Percentiles rank a stretch among this genome's conserved stretches.
Conservation (phyloP, 257 asterid genomes). For the Solanum okadae region DNA sequence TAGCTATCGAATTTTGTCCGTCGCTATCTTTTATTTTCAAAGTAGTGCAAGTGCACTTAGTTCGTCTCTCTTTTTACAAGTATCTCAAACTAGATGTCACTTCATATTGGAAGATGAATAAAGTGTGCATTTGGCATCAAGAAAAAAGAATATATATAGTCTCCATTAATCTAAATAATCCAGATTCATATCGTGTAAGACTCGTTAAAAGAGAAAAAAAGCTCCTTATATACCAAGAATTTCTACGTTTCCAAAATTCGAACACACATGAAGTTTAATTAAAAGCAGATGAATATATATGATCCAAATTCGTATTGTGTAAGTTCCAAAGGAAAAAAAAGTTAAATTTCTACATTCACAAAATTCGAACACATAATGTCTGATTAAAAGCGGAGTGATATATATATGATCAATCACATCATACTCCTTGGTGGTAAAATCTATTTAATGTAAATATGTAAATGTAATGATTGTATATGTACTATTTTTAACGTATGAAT, state of each 20-base stretch:
- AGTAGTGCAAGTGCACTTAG: too few species aligned
- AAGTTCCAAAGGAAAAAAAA: too few species aligned
- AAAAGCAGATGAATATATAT: too few species aligned
- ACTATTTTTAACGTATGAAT: background rate
- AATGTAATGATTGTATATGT: background rate
- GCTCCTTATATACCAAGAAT: background rate
- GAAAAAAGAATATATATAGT: background rate
- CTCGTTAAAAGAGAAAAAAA: background rate
- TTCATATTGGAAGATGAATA: background rate
- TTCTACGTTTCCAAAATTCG: background rate
- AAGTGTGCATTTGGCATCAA: background rate
- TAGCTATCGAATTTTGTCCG: too few species aligned
- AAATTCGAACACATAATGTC: background rate
- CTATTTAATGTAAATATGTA: background rate
- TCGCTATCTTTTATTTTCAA: too few species aligned
- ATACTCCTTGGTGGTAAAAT: background rate
- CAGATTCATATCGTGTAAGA: background rate
- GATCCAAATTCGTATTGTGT: background rate
- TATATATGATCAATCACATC: background rate
- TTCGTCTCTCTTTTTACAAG: background rate
- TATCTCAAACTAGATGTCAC: background rate
- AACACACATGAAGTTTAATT: background rate
- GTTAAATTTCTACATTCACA: background rate
- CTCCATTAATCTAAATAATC: background rate
- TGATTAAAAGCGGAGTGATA: background rate